Evolutionary conservation across 441 rosid species (phyloP), one percentile per base, ranked within the genome.

Genomic region (Theobroma grandiflorum): DNA sequence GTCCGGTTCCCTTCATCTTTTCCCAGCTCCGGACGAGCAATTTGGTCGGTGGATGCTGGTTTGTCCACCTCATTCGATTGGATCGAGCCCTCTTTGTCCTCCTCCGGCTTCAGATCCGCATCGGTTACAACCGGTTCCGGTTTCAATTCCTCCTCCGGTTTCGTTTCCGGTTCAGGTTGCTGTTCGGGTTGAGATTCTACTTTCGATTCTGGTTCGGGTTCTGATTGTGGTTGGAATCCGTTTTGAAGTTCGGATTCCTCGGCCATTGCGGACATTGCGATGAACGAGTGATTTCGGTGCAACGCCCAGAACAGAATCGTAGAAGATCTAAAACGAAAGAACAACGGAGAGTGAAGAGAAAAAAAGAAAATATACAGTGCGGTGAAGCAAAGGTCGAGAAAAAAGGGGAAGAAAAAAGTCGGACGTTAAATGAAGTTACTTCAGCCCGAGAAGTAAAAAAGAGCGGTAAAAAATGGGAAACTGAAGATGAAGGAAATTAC

Each of bases 1-100:
- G 95, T 89, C 63, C 91, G 88, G 84, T 80, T 91, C 0, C 91
- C 95, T 72, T 87, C 90, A 64, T 91, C 95, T 43, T 88, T 91
- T 38, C 79, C 82, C 26, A 88, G 82, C 71, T 79, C 88, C 45
- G 86, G 78, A 6, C 52, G 78, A 42, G 85, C 59, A 52, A 72
- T 70, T 58, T 81, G 88, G 40, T 67, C 82, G 62, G 53, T 58
- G 59, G 88, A 76, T 71, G 85, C 79, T 77, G 74, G 67, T 63
- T 65, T 77, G 57, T 71, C 82, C 18, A 67, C 80, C 66, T 80
- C 91, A 74, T 74, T 82, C 31, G 89, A 73, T 42, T 66, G 86
- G 88, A 88, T 86, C 91, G 85, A 55, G 12, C 80, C 61, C 77
- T 82, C 84, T 64, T 72, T 80, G 7, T 86, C 74, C 68, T 79